Evolutionary conservation across 1,139 yeast genomes (phyloP).

Genomic region (Kurtzmaniella quercitrusa): DNA sequence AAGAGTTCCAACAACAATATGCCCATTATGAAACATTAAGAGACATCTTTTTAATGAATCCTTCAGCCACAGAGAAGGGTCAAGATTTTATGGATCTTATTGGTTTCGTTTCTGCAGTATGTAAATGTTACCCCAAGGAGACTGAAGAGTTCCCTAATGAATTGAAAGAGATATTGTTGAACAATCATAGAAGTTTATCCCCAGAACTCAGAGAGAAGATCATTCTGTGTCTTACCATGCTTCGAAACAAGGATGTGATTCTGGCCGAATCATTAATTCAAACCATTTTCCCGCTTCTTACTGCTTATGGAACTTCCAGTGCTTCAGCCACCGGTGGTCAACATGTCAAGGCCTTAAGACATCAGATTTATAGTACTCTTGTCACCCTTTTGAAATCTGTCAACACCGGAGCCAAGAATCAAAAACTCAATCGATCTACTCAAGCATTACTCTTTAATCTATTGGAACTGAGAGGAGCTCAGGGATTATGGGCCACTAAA

Average conservation of each 20-base stretch:
- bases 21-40: constrained; percentile 87
- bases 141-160: constrained; percentile 83
- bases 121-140: constrained; percentile 84
- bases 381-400: constrained; percentile 75
- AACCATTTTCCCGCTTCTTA: constrained; percentile 80
- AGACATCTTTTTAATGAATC: constrained; percentile 75
- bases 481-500: constrained; percentile 95
- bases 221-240: constrained; percentile 82
- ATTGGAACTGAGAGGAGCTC: constrained; percentile 70
- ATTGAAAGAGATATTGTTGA: constrained; percentile 59
- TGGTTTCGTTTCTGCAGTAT: constrained; percentile 89
- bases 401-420: constrained; percentile 81
- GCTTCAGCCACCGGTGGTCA: constrained; percentile 51
- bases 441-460: constrained; percentile 88
- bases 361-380: constrained; percentile 75
- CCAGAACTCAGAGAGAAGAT: constrained; percentile 88
- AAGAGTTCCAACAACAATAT: constrained; percentile 89
- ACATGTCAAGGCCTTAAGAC: constrained; percentile 79
- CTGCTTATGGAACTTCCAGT: constrained; percentile 38
- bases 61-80: constrained; percentile 56
- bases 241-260: constrained; percentile 82
- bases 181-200: constrained; percentile 77
- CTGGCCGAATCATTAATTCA: constrained; percentile 77
- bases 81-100: constrained; percentile 78
- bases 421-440: constrained; percentile 79